phyloP scores from a whole-genome alignment of 1,139 yeast genomes.

The Zygosaccharomyces pseudobailii region DNA sequence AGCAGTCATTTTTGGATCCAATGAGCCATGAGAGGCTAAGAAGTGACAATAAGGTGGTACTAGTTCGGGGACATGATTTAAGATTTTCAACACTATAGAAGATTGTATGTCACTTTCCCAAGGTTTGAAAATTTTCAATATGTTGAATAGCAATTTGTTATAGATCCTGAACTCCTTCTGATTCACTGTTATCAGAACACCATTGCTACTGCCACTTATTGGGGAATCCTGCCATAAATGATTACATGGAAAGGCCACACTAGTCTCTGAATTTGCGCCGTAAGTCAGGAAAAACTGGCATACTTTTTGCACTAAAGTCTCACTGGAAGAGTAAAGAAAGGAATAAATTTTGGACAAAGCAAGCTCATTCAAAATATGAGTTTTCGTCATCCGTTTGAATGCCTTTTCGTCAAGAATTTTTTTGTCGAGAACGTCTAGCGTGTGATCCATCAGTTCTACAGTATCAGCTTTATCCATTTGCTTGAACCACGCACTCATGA shows the following conservation, averaged over 20 bases:
- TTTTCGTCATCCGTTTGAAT: constrained; percentile 65
- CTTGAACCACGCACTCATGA: constrained; percentile 63
- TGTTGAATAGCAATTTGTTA: constrained; percentile 61
- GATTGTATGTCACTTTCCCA: constrained; percentile 71
- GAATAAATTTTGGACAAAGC: constrained; percentile 55
- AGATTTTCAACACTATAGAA: constrained; percentile 48
- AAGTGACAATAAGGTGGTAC: constrained; percentile 66
- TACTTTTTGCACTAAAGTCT: constrained; percentile 37
- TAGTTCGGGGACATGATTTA: constrained; percentile 60
- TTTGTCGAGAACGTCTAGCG: constrained; percentile 47
- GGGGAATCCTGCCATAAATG: constrained; percentile 48
- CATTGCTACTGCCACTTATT: constrained; percentile 16
- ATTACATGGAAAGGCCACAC: constrained; percentile 60
- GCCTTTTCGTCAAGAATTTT: constrained; percentile 55
- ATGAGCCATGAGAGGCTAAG: constrained; percentile 53
- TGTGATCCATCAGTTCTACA: constrained; percentile 37
- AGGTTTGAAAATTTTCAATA: constrained; percentile 67
- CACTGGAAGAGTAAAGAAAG: constrained; percentile 43
- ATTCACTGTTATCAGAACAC: constrained; percentile 37
- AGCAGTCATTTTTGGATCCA: constrained; percentile 67
- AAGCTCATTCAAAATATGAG: constrained; percentile 75
- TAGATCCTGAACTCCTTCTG: constrained; percentile 51
- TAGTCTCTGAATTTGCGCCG: constrained; percentile 49
- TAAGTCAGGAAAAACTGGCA: constrained; percentile 48
- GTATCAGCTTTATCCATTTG: constrained; percentile 54